These are phyloP conservation scores for Cladosporium sp. DNA, from an alignment of 2,329 filamentous ascomycete species.

Conservation along the genomic window DNA sequence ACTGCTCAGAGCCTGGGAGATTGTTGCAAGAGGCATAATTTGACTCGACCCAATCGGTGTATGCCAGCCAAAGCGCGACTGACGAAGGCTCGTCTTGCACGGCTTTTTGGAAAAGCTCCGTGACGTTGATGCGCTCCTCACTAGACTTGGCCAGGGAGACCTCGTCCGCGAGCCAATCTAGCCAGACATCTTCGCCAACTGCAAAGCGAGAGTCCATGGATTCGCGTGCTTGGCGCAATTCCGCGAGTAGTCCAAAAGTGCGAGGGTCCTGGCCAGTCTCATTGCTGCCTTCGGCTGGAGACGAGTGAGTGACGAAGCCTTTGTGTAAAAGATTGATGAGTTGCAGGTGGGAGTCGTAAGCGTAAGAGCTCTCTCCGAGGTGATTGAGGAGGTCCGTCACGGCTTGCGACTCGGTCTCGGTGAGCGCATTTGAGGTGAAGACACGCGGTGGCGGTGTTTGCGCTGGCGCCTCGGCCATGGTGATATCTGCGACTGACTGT, in stretches of 20 bases:
- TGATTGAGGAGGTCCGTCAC: conserved; percentile 42
- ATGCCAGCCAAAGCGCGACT: conserved; percentile 69
- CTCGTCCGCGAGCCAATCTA: conserved; percentile 72
- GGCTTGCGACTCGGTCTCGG: conserved; percentile 39
- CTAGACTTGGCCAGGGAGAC: conserved; percentile 57
- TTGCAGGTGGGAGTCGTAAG: conserved; percentile 45
- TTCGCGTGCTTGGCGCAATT: conserved; percentile 49
- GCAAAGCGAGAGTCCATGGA: conserved; percentile 62
- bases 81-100: conserved; percentile 69
- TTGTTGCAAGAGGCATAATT: conserved; percentile 64
- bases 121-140: conserved; percentile 63
- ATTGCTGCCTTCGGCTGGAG: conserved; percentile 19
- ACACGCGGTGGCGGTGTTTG: conserved; percentile 39
- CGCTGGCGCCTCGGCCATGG: conserved; percentile 45
- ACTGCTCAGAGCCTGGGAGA: conserved; percentile 44
- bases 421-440: conserved; percentile 40
- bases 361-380: conserved; percentile 45
- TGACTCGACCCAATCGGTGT: conserved; percentile 73
- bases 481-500: conserved; percentile 41
- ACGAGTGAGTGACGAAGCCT: conserved; percentile 41
- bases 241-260: conserved; percentile 41
- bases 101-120: conserved; percentile 70
- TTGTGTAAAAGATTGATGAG: conserved; percentile 47
- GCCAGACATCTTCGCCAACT: conserved; percentile 72
- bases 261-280: conserved; percentile 30